A percentile compares a stretch with the other conserved stretches of the same genome.
These are phyloP conservation scores for Papiliotrema nemorosa DNA, from an alignment of 1,284 basidiomycete species.

Conservation along the genomic window DNA sequence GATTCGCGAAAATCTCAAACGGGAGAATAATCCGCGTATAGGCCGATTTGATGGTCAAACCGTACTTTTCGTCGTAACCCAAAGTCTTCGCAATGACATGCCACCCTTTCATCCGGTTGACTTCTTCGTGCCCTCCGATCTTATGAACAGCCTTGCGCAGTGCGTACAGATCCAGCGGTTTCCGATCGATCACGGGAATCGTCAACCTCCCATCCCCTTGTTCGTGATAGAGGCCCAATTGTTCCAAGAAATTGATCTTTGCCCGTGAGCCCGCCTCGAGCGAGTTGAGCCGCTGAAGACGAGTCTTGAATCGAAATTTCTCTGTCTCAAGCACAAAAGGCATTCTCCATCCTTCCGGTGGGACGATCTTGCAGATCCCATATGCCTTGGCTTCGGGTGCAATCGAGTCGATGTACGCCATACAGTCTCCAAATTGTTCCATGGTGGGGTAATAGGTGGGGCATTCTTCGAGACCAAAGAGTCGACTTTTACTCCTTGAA, in stretches of 20 bases:
- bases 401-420: slow-evolving; percentile 87
- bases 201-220: slow-evolving; percentile 80
- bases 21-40: slow-evolving; percentile 88
- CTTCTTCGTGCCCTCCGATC: slow-evolving; percentile 79
- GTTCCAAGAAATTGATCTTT: slow-evolving; percentile 95
- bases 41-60: slow-evolving; percentile 59
- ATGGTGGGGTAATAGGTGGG: slow-evolving; percentile 81
- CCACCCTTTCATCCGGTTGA: slow-evolving; percentile 74
- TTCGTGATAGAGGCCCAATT: slow-evolving; percentile 88
- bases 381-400: slow-evolving; percentile 68
- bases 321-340: slow-evolving; percentile 95
- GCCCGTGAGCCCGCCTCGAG: slow-evolving; percentile 96
- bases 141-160: slow-evolving; percentile 86
- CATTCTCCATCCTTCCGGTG: slow-evolving; percentile 91
- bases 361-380: slow-evolving; percentile 95
- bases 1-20: slow-evolving; percentile 84
- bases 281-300: slow-evolving; percentile 90
- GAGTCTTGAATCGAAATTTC: slow-evolving; percentile 74
- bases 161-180: slow-evolving; percentile 87
- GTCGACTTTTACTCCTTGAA: slow-evolving; percentile 49
- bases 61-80: slow-evolving; percentile 63
- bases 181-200: slow-evolving; percentile 88
- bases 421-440: slow-evolving; percentile 93
- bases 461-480: slow-evolving; percentile 85
- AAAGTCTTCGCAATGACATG: slow-evolving; percentile 73